Percentiles rank a stretch among this genome's conserved stretches.
These are phyloP conservation scores for Mucor lusitanicus DNA, from an alignment of 371 early-diverging fungal genomes.

Conservation along the genomic window DNA sequence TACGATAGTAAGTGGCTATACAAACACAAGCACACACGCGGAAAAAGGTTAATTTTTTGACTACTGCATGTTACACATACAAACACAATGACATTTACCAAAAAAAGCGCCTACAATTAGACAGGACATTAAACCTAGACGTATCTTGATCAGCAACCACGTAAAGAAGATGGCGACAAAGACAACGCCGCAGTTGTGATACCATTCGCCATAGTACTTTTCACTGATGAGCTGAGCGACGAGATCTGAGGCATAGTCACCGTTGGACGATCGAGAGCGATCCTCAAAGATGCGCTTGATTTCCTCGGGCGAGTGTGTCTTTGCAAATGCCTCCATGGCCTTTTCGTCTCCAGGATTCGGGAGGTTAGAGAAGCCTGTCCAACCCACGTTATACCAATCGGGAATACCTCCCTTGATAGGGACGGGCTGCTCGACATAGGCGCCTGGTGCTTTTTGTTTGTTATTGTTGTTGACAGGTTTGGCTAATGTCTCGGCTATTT, in stretches of 20 bases:
- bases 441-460: constrained; percentile 9
- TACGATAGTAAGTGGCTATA: constrained; percentile 73
- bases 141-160: constrained; percentile 35
- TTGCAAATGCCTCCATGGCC: constrained; percentile 22
- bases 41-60: not conserved
- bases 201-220: constrained; percentile 52
- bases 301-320: constrained; percentile 22
- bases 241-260: constrained; percentile 27
- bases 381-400: constrained; percentile 36
- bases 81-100: constrained; percentile 19
- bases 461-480: not conserved
- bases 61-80: not conserved
- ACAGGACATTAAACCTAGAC: constrained; percentile 42
- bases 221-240: constrained; percentile 41
- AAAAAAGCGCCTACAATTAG: constrained; percentile 38
- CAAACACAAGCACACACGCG: not conserved
- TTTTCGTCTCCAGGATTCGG: constrained; percentile 52
- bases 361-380: constrained; percentile 44
- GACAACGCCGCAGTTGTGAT: constrained; percentile 39
- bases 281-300: constrained; percentile 25
- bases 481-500: constrained; percentile 2
- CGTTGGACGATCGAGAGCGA: constrained; percentile 24
- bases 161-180: constrained; percentile 41
- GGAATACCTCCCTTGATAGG: constrained; percentile 17
- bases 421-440: constrained; percentile 10